Conservation (phyloP, 306 rosid species). For the Trifolium dubium region DNA sequence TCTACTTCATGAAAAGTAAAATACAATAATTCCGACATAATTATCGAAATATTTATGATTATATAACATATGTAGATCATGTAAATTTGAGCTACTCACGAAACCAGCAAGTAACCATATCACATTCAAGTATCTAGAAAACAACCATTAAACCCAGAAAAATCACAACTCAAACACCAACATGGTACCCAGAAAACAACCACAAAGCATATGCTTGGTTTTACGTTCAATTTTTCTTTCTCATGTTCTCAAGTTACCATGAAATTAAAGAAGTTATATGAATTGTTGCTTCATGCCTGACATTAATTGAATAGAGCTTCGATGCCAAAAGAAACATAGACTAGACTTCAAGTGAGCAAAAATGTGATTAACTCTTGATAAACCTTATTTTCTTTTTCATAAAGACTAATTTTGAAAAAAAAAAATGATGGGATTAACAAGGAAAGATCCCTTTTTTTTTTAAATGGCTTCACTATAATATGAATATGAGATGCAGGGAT, state of each 20-base stretch:
- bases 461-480: neutral
- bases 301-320: too few species aligned
- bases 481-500: neutral
- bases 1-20: slow-evolving; percentile 15
- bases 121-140: too few species aligned
- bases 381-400: slow-evolving; percentile 4
- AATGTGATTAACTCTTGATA: neutral
- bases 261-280: too few species aligned
- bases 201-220: too few species aligned
- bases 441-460: neutral
- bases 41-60: slow-evolving; percentile 7
- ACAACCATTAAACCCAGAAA: too few species aligned
- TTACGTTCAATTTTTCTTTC: too few species aligned
- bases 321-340: too few species aligned
- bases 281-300: too few species aligned
- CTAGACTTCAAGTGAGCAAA: neutral
- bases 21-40: neutral
- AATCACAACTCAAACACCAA: too few species aligned
- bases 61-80: neutral
- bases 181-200: too few species aligned
- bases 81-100: neutral
- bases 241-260: too few species aligned
- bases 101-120: slow-evolving; percentile 20
- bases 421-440: neutral
- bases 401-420: slow-evolving; percentile 1